Conservation (phyloP, 345 rosid genomes). For the Zanthoxylum bungeanum region DNA sequence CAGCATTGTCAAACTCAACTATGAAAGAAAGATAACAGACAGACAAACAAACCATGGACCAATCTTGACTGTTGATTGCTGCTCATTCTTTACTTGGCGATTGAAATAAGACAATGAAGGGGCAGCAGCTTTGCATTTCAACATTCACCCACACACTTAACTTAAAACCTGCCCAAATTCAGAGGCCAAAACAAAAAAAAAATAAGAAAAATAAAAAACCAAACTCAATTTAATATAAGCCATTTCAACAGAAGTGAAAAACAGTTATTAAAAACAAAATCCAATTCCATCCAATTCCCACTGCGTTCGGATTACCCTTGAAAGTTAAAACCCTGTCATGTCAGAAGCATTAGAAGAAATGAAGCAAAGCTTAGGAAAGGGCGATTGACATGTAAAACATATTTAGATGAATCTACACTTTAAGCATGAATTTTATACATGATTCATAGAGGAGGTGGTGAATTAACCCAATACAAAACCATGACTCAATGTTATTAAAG, state of each 20-base stretch:
- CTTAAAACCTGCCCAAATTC: constrained; percentile 11
- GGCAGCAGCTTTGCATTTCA: not conserved
- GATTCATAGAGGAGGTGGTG: not conserved
- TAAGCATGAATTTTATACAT: not conserved
- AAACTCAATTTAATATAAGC: no score
- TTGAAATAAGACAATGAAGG: not conserved
- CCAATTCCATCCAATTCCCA: not conserved
- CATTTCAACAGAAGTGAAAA: not conserved
- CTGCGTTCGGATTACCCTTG: not conserved
- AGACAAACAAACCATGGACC: constrained; percentile 4
- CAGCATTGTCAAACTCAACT: constrained; percentile 9
- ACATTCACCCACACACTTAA: not conserved
- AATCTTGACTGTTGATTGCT: not conserved
- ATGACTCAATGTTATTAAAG: no score
- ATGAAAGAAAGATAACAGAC: not conserved
- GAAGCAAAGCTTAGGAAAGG: no score
- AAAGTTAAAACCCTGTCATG: not conserved
- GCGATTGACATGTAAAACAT: not conserved
- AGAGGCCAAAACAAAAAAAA: not conserved
- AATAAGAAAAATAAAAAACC: no score
- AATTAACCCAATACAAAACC: not conserved
- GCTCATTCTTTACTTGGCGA: not conserved
- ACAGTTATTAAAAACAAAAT: not conserved
- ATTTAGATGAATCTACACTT: not conserved
- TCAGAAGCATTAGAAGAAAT: no score